Conservation (phyloP, 805 yeast species). For the Scheffersomyces lignosus region DNA sequence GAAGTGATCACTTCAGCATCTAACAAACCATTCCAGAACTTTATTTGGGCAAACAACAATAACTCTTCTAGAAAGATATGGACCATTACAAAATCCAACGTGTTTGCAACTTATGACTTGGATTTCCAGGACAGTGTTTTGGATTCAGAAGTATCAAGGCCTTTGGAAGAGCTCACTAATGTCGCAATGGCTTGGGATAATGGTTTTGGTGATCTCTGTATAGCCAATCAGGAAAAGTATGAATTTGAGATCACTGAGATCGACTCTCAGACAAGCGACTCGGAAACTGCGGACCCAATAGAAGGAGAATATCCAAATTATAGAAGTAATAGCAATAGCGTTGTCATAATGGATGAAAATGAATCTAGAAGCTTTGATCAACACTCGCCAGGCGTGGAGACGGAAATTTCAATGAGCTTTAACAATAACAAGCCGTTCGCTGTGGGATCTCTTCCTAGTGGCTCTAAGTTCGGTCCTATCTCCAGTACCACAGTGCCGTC, state of each 20-base stretch:
- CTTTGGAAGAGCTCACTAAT: conserved; percentile 52
- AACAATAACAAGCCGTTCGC: conserved; percentile 2
- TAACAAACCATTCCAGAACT: conserved; percentile 39
- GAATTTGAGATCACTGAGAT: conserved; percentile 34
- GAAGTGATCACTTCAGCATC: conserved; percentile 60
- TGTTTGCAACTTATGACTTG: conserved; percentile 35
- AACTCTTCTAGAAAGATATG: conserved; percentile 27
- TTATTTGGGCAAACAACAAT: conserved; percentile 38
- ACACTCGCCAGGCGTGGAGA: neutral
- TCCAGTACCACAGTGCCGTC: conserved; percentile 12
- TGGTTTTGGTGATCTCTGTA: conserved; percentile 47
- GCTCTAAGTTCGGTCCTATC: conserved; percentile 6
- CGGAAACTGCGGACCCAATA: conserved; percentile 10
- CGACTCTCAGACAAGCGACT: conserved; percentile 11
- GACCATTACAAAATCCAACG: conserved; percentile 43
- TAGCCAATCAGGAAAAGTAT: conserved; percentile 50
- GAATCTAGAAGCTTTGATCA: conserved; percentile 5
- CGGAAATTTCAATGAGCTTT: neutral
- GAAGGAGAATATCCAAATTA: conserved; percentile 4
- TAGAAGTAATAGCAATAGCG: neutral
- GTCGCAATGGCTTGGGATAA: conserved; percentile 60
- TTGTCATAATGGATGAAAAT: conserved; percentile 3
- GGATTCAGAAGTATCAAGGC: conserved; percentile 26
- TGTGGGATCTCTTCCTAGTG: conserved; percentile 17
- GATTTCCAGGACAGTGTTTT: conserved; percentile 15